Percentiles rank a stretch among this genome's conserved stretches.
Evolutionary conservation across 208 protist species (phyloP).

Genomic region (Eutreptiella sp.): DNA sequence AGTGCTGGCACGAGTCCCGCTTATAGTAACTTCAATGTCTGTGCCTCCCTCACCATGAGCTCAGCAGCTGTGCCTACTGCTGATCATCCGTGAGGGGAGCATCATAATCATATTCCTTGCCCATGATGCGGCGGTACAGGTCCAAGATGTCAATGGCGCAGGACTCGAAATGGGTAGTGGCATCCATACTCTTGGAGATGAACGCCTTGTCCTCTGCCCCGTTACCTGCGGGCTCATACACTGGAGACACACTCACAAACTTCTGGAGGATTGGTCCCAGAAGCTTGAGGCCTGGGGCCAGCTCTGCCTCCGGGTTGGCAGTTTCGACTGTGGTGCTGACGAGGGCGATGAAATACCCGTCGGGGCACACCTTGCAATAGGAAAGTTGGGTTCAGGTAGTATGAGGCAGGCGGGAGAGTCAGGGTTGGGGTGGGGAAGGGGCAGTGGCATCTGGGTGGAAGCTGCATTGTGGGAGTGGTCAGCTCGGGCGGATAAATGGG

Average conservation of each 20-base stretch:
- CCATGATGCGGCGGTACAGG: slow-evolving; percentile 92
- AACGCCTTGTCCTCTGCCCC: slow-evolving; percentile 79
- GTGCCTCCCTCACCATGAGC: too few species aligned
- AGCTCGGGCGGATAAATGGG: too few species aligned
- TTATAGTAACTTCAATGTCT: too few species aligned
- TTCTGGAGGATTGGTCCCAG: slow-evolving; percentile 80
- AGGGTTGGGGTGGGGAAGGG: too few species aligned
- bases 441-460: too few species aligned
- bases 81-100: too few species aligned
- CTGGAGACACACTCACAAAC: slow-evolving; percentile 75
- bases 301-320: slow-evolving; percentile 81
- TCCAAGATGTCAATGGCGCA: slow-evolving; percentile 90
- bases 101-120: slow-evolving; percentile 54
- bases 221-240: slow-evolving; percentile 82
- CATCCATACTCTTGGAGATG: slow-evolving; percentile 92
- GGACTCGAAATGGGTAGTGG: slow-evolving; percentile 98
- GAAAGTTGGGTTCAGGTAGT: too few species aligned
- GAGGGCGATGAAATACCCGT: slow-evolving; percentile 95
- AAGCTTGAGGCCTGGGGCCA: slow-evolving; percentile 80
- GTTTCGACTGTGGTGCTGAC: slow-evolving; percentile 96
- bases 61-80: too few species aligned
- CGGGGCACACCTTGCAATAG: too few species aligned
- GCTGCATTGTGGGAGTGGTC: too few species aligned
- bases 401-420: too few species aligned
- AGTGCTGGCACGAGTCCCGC: too few species aligned